phyloP scores from a whole-genome alignment of 2,329 filamentous ascomycete species.

The Epicoccum sorghinum region DNA sequence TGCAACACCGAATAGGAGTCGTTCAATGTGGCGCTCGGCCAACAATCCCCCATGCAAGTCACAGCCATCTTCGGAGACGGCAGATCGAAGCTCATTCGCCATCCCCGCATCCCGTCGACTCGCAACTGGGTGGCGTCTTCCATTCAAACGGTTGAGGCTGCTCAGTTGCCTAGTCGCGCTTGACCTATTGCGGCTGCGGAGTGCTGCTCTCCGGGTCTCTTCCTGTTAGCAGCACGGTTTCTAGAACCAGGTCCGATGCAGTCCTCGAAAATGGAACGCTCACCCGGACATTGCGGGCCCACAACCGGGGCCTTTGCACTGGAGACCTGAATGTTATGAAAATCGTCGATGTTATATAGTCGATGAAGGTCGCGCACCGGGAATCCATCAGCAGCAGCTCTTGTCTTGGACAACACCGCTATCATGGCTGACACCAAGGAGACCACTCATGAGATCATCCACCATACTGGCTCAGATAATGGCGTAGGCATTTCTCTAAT shows the following conservation, averaged over 20 bases:
- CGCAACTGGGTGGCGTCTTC: not conserved
- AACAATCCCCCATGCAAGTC: not conserved
- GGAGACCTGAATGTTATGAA: constrained; percentile 5
- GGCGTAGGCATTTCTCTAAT: constrained; percentile 13
- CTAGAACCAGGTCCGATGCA: constrained; percentile 18
- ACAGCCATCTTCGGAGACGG: not conserved
- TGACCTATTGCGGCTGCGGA: constrained; percentile 7
- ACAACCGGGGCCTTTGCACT: constrained; percentile 14
- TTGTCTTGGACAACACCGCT: constrained; percentile 10
- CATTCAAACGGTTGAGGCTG: constrained; percentile 9
- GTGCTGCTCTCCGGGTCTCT: constrained; percentile 3
- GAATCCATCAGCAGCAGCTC: constrained; percentile 16
- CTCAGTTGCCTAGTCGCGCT: not conserved
- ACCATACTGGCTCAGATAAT: constrained; percentile 21
- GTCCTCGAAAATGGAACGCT: constrained; percentile 12
- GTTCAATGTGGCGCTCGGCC: not conserved
- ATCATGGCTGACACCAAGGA: constrained; percentile 27
- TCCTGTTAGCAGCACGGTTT: constrained; percentile 12
- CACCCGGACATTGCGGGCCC: constrained; percentile 23
- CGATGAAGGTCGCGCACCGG: constrained; percentile 9
- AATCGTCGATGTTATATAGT: constrained; percentile 22
- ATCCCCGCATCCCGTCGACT: not conserved
- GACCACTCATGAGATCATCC: constrained; percentile 9
- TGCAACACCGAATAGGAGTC: constrained; percentile 2
- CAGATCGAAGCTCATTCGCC: constrained; percentile 1